Base-by-base conservation (phyloP, 257 asterid species). In the Solanum clarkiae region DNA sequence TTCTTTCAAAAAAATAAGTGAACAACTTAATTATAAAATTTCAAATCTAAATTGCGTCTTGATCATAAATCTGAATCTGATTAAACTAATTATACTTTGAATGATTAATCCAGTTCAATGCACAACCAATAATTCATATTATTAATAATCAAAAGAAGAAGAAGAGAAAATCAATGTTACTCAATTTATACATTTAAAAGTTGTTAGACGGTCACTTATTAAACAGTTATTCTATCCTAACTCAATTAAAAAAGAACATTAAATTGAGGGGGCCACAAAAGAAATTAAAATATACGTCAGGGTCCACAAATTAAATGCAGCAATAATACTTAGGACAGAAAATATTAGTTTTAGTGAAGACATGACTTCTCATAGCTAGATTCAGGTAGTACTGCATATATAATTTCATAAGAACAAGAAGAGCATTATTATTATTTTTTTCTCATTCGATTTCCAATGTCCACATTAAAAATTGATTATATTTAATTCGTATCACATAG, bases 291-390 rank as follows among this genome's bases (percentile, higher is more conserved):
- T 59, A 75, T 56, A 36, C 16, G 82, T 70, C 56, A 45, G 88
- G 86, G 79, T 68, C 83, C 88, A 83, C 77, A 11, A 20, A 60
- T 45, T 88, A 56, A 86, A 75, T 84, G 86, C 82, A 66, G 86
- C 80, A 79, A 79, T 54, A 80, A 82, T 68, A 47, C 68, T 42
- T 85, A 10, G 68, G 88, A 66, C 56, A 82, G 29, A 60, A 79
- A 85, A 82, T 42, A 85, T 80, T 74, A 84, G 49, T 65, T 80
- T 49, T 40, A 49, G 5, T 79, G 65, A 26, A 72, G 87, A 87
- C 83, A 42, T 55, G 88, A 86, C 72, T 82, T 51, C 36, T 79
- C 80, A 24, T 26, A 79, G 82, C 82, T 69, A 54, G 80, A 87
- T 82, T 82, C 82, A 85, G 86, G 86, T 80, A 83, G 66, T n/a